Conservation (phyloP, 148 eudicot species). For the Pharnaceum exiguum region DNA sequence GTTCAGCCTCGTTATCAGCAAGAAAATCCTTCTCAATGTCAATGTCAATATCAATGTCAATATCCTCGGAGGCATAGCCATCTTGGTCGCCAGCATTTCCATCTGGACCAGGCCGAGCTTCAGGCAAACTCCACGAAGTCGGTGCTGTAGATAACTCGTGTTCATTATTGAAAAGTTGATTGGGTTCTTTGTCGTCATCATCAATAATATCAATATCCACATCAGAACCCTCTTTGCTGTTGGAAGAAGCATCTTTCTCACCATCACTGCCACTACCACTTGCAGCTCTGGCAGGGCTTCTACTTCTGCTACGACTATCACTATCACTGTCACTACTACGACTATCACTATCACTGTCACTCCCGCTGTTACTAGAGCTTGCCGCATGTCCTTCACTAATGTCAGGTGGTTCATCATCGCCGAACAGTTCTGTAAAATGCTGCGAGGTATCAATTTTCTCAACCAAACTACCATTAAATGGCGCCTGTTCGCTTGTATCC, state of each 20-base stretch:
- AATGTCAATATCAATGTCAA: no score
- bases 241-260: conserved; percentile 86
- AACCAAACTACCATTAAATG: conserved; percentile 27
- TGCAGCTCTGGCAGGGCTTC: conserved; percentile 64
- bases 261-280: conserved; percentile 89
- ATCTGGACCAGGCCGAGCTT: conserved; percentile 29
- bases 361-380: conserved; percentile 63
- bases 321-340: conserved; percentile 62
- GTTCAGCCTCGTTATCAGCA: conserved; percentile 40
- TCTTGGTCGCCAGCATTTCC: conserved; percentile 39
- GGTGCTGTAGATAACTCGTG: conserved; percentile 30
- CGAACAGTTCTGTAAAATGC: conserved; percentile 47
- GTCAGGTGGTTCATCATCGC: conserved; percentile 58
- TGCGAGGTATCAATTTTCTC: conserved; percentile 46
- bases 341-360: conserved; percentile 69
- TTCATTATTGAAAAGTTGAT: conserved; percentile 35
- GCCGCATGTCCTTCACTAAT: conserved; percentile 46
- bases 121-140: conserved; percentile 37
- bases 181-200: conserved; percentile 71
- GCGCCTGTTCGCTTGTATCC: conserved; percentile 38
- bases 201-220: conserved; percentile 89
- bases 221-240: conserved; percentile 91
- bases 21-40: conserved; percentile 45
- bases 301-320: conserved; percentile 72
- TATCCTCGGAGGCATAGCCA: conserved; percentile 47